These are phyloP conservation scores for Arachis stenosperma DNA, from an alignment of 306 rosid genomes.

Conservation along the genomic window DNA sequence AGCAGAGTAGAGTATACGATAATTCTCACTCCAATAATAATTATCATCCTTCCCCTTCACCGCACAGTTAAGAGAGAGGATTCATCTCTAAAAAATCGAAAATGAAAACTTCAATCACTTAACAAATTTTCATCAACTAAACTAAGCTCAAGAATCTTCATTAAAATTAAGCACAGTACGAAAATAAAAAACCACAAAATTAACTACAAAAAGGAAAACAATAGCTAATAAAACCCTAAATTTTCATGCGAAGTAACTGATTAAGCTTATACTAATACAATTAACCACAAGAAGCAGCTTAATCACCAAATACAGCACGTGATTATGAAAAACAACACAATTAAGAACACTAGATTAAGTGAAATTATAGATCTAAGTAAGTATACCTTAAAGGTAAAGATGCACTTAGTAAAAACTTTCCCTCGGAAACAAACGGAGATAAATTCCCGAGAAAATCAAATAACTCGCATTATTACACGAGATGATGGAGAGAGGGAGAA, in stretches of 20 bases:
- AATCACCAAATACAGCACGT: background rate
- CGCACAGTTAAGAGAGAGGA: background rate
- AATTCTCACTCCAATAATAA: conserved; percentile 1
- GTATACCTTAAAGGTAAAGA: conserved; percentile 16
- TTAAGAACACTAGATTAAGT: background rate
- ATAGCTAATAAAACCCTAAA: conserved; percentile 44
- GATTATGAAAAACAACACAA: background rate
- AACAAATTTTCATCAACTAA: conserved; percentile 16
- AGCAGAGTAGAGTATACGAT: conserved; percentile 2
- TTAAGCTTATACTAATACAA: background rate
- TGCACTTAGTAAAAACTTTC: conserved; percentile 9
- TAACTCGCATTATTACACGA: conserved; percentile 11
- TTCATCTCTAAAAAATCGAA: too few relatives aligned
- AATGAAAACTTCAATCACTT: background rate
- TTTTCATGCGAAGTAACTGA: conserved; percentile 3
- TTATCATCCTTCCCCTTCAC: background rate
- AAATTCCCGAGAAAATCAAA: background rate
- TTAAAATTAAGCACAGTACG: background rate
- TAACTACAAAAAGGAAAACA: background rate
- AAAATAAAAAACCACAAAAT: background rate
- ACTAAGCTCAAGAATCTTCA: background rate
- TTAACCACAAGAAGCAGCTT: background rate
- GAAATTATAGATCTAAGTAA: conserved; percentile 24
- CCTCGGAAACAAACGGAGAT: background rate
- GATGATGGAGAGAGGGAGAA: background rate